Evolutionary conservation across 73 alveolate genomes (phyloP), one percentile per base, ranked within the genome.

Genomic region (Tetrahymena malaccensis): DNA sequence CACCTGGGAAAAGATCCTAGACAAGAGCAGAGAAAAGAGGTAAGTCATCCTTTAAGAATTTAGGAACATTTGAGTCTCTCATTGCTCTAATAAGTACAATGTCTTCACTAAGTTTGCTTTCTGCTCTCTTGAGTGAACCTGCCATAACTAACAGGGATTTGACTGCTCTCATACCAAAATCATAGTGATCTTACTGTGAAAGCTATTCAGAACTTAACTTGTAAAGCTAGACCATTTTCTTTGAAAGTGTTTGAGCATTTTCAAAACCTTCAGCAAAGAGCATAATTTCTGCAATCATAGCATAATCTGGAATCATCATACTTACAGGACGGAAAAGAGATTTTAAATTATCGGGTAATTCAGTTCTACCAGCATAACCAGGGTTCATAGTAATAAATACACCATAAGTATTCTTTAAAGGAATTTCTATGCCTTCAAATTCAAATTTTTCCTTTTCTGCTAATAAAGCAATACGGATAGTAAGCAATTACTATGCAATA

Each of bases 331-430:
- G 96, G 94, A 98, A 98, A 27, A 98, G 96, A 7, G 98, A 97
- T 94, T 98, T 98, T 15, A 98, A 93, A 95, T 99, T 99, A 96
- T 99, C 99, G 34, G 99, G 99, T 35, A 99, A 97, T 96, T 99
- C 99, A 43, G 99, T 99, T 99, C 99, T 98, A 37, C 99, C 99
- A 56, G 99, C 99, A 98, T 98, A 98, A 27, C 99, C 99, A 25
- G 99, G 99, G 95, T 98, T 98, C 99, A 98, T 98, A 0, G 99
- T 98, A 55, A 98, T 98, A 96, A 98, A 98, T 12, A 98, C 99
- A 37, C 99, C 99, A 94, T 98, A 98, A 94, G 99, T 96, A 34
- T 98, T 97, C 94, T 98, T 97, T 85, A 98, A 95, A 94, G 98
- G 98, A 93, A 98, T 98, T 38, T 96, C 96, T 85, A 97, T 96